These are phyloP conservation scores for Chrysoporthe puriensis DNA, from an alignment of 2,329 filamentous ascomycete genomes.

Conservation along the genomic window DNA sequence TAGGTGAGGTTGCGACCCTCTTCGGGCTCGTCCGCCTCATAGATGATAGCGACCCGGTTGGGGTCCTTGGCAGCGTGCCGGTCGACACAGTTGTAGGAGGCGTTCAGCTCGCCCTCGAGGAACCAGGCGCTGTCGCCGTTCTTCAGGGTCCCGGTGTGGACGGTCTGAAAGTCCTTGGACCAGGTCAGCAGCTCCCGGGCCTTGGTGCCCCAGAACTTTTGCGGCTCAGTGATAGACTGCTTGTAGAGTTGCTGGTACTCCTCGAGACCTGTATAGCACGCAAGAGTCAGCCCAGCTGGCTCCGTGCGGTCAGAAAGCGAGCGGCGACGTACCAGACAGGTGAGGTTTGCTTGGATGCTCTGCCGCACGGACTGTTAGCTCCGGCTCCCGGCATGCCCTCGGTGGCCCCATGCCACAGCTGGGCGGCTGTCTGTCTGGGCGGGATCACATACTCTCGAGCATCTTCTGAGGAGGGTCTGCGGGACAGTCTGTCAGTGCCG, in stretches of 20 bases:
- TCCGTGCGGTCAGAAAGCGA: background rate
- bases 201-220: conserved; percentile 85
- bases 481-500: conserved; percentile 32
- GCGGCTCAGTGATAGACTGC: conserved; percentile 86
- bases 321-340: conserved; percentile 52
- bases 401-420: conserved; percentile 12
- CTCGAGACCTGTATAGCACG: conserved; percentile 55
- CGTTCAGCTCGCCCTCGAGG: conserved; percentile 88
- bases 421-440: background rate
- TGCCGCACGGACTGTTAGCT: conserved; percentile 48
- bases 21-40: conserved; percentile 89
- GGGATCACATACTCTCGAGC: conserved; percentile 62
- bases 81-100: conserved; percentile 96
- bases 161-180: conserved; percentile 90
- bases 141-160: conserved; percentile 73
- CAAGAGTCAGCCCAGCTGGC: conserved; percentile 15
- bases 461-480: conserved; percentile 68
- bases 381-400: conserved; percentile 19
- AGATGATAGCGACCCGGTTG: conserved; percentile 93
- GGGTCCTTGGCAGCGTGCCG: conserved; percentile 96
- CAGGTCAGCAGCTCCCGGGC: conserved; percentile 90
- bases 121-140: conserved; percentile 94
- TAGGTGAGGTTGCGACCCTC: conserved; percentile 93
- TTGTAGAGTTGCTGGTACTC: conserved; percentile 71
- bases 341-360: conserved; percentile 74